Percentiles rank a stretch among this genome's conserved stretches.
These are phyloP conservation scores for Pythium rishiriense DNA, from an alignment of 352 stramenopile species.

Conservation along the genomic window DNA sequence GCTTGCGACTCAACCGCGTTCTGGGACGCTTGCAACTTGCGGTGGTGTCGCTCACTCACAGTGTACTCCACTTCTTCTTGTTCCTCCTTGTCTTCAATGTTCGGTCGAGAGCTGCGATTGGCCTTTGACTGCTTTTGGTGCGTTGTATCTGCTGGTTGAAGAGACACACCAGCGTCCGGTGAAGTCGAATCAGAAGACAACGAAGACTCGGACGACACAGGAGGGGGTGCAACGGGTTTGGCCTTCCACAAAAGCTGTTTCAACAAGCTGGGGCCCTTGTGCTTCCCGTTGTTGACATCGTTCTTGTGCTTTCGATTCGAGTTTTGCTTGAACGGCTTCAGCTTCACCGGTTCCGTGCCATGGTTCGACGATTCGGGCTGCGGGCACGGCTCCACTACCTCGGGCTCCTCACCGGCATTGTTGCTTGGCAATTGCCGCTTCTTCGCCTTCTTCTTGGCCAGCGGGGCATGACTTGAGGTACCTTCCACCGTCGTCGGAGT, in stretches of 20 bases:
- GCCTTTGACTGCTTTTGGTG: conserved; percentile 1
- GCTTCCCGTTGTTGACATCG: conserved; percentile 6
- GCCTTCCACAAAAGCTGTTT: conserved; percentile 70
- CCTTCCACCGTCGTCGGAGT: background rate
- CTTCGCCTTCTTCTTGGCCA: conserved; percentile 22
- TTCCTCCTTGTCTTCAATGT: conserved; percentile 27
- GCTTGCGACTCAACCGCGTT: conserved; percentile 24
- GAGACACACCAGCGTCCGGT: background rate
- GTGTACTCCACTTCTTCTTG: conserved; percentile 49
- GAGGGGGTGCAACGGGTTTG: conserved; percentile 25
- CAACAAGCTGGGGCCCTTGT: conserved; percentile 28
- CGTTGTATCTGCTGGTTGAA: too few relatives aligned
- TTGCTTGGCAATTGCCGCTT: conserved; percentile 17
- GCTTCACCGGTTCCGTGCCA: background rate
- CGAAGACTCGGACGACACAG: background rate
- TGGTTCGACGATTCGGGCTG: background rate
- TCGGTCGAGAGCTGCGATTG: background rate
- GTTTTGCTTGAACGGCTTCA: conserved; percentile 7
- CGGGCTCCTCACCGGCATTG: background rate
- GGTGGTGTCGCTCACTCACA: conserved; percentile 35
- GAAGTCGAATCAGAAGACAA: background rate
- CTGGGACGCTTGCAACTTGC: conserved; percentile 43
- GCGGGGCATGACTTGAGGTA: background rate
- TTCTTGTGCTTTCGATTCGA: conserved; percentile 20
- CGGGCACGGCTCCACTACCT: background rate